Evolutionary conservation across 345 rosid species (phyloP), one percentile per base, ranked within the genome.

Genomic region (Brassica juncea): DNA sequence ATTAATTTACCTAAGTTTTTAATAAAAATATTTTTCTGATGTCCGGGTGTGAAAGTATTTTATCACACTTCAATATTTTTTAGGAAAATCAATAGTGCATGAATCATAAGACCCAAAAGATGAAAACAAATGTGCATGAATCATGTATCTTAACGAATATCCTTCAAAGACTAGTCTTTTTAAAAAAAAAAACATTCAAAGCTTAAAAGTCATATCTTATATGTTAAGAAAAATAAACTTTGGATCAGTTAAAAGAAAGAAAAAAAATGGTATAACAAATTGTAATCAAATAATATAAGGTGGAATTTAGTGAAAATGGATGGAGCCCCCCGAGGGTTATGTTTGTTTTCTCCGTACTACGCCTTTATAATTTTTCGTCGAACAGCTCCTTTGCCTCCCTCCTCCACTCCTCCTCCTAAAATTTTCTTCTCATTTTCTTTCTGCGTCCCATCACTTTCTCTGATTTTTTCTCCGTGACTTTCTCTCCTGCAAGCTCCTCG

Each of bases 401-500:
- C 19, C 19, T n/a, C n/a, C n/a, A n/a, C 57, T 55, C 71, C 47
- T 10, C 9, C 14, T 8, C 7, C 11, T 6, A 69, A 72, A 66
- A 0, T 11, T 54, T 64, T 71, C 81, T 47, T 78, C 81, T 6
- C 72, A 52, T 63, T 64, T 25, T 10, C 64, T 39, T 69, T 66
- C 3, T 49, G 63, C 71, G 83, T 84, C 86, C 79, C 84, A 87
- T 83, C 85, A 84, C 85, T 82, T 84, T 82, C 82, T 82, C 80
- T 31, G 75, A 64, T 27, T 81, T 82, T 82, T 85, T 82, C 86
- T 82, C 87, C 74, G 54, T 80, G 85, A 74, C 82, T 84, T 85
- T 84, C 84, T 42, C 71, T 52, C 83, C 67, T 63, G 37, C 69
- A 77, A 86, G 63, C 86, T 58, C 73, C 62, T 25, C 37, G 37